These are phyloP conservation scores for Marchantia paleacea DNA, from an alignment of 225 moss, liverwort and hornwort species.

Conservation along the genomic window DNA sequence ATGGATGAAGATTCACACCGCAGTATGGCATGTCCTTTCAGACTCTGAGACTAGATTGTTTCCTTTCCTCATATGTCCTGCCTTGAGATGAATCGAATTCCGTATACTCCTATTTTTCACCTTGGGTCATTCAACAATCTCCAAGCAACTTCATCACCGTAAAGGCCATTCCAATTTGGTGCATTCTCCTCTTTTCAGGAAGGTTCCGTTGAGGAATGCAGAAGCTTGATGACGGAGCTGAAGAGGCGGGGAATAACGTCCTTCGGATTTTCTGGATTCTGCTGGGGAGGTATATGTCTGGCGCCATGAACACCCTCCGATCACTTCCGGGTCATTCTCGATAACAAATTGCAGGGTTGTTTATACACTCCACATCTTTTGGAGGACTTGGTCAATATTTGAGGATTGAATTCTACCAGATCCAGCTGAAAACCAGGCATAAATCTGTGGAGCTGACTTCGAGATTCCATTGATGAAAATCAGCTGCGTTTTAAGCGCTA, in stretches of 20 bases:
- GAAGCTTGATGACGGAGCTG: not conserved
- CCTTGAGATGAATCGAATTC: not conserved
- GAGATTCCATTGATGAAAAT: too few relatives aligned
- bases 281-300: slow-evolving; percentile 15
- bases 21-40: not conserved
- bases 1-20: slow-evolving; percentile 2
- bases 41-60: not conserved
- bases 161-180: too few relatives aligned
- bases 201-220: not conserved
- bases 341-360: too few relatives aligned
- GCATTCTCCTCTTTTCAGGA: not conserved
- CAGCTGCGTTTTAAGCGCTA: too few relatives aligned
- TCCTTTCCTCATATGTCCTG: not conserved
- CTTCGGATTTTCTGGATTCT: slow-evolving; percentile 7
- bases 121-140: not conserved
- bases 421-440: not conserved
- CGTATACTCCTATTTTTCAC: not conserved
- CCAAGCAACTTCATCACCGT: too few relatives aligned
- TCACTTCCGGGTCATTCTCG: too few relatives aligned
- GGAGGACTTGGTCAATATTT: too few relatives aligned
- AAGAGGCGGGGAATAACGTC: slow-evolving; percentile 15
- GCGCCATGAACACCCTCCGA: too few relatives aligned
- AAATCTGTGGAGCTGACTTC: not conserved
- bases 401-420: not conserved
- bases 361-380: too few relatives aligned